phyloP scores from a whole-genome alignment of 208 protist species.

The Porcisia hertigi region DNA sequence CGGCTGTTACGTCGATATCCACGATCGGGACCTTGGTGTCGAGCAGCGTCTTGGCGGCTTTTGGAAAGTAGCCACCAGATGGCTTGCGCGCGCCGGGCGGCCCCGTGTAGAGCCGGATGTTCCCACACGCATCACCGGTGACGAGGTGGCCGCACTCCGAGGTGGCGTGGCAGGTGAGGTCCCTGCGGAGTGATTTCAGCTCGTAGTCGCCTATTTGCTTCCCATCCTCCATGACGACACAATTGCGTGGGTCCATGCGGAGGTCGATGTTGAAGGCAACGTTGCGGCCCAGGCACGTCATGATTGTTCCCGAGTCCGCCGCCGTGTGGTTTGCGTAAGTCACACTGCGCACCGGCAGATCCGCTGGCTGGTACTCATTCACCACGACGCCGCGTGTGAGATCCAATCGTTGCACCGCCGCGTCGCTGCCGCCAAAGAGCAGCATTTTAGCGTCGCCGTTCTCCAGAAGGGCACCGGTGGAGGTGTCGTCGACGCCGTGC shows the following conservation, averaged over 20 bases:
- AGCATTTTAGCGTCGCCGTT: conserved; percentile 51
- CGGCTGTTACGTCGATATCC: conserved; percentile 55
- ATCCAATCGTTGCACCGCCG: conserved; percentile 45
- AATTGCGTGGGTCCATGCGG: conserved; percentile 53
- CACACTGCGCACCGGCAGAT: conserved; percentile 28
- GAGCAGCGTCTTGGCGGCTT: conserved; percentile 63
- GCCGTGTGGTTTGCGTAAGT: conserved; percentile 54
- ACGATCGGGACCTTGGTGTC: conserved; percentile 55
- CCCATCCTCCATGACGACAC: conserved; percentile 45
- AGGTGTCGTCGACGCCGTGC: conserved; percentile 30
- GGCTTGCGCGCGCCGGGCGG: conserved; percentile 51
- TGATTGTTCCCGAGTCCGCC: conserved; percentile 33
- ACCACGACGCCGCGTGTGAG: conserved; percentile 51
- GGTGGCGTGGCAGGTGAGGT: conserved; percentile 68
- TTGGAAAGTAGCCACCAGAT: conserved; percentile 47
- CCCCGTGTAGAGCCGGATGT: conserved; percentile 64
- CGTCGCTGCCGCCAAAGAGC: conserved; percentile 39
- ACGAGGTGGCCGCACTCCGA: conserved; percentile 54
- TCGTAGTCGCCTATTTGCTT: conserved; percentile 43
- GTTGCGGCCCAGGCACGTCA: conserved; percentile 52
- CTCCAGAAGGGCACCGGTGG: conserved; percentile 45
- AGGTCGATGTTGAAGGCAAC: conserved; percentile 72
- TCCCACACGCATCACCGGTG: conserved; percentile 53
- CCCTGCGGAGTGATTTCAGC: conserved; percentile 25
- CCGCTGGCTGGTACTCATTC: conserved; percentile 44